Base-by-base conservation (phyloP, 2,329 filamentous ascomycete genomes). In the Epichloe scottii region DNA sequence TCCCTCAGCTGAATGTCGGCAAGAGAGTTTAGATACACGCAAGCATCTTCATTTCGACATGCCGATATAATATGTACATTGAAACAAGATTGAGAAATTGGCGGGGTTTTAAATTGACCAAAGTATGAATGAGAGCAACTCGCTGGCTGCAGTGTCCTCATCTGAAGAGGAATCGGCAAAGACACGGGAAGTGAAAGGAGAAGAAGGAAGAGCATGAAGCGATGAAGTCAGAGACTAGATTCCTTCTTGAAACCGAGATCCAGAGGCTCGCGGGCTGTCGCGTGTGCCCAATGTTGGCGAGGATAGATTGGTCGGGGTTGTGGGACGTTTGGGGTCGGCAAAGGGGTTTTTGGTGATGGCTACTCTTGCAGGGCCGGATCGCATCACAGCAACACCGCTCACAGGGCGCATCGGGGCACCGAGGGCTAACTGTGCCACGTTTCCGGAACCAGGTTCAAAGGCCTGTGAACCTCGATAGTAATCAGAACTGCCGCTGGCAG, bases 351-450 rank as follows among this genome's bases (percentile, higher is more conserved):
- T 75, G 52, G 77, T 76, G 15, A 84, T 68, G 1, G 82, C 78
- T 3, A 78, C 81, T 50, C 81, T 75, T 17, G 77, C 80, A 15
- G 83, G 83, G n/a, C 82, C 78, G n/a, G 78, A 75, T 54, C 81
- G 73, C 61, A 82, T 75, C 34, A 82, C 69, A n/a, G 77, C 74
- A 4, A 81, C 67, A 10, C 79, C 78, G 59, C 79, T 82, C 50
- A 78, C 73, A 33, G 77, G 77, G 44, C 78, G 72, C 76, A 81
- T 81, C 5, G 78, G 77, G 8, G 72, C 68, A 17, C 78, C 78
- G 10, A 81, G 67, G 7, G 78, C 73, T 35, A 81, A 64, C 51
- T 71, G 71, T 42, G 61, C 67, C 10, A 66, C 58, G 41, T 66
- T 55, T 53, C 62, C 54, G 48, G 61, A 54, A 42, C 60, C 55